phyloP scores from a whole-genome alignment of 2,329 filamentous ascomycete genomes.

The Fusarium mundagurra region DNA sequence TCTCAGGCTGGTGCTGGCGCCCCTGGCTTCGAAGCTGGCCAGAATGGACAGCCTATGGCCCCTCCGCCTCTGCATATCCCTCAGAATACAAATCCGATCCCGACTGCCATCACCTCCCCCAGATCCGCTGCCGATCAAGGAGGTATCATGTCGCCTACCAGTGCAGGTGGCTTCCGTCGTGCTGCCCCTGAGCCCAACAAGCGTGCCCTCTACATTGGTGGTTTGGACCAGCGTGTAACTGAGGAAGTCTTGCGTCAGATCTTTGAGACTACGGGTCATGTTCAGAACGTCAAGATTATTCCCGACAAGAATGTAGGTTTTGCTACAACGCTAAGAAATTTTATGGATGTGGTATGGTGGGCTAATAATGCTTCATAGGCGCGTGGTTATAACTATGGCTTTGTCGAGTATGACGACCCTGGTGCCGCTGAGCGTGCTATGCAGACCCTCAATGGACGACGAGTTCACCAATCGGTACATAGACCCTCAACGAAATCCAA shows the following conservation, averaged over 20 bases:
- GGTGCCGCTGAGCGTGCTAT: conserved; percentile 96
- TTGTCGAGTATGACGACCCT: conserved; percentile 98
- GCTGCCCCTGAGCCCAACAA: conserved; percentile 98
- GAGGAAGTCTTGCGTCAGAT: conserved; percentile 97
- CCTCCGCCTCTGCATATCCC: conserved; percentile 93
- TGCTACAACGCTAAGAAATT: not conserved
- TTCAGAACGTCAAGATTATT: conserved; percentile 99
- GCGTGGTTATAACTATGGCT: conserved; percentile 99
- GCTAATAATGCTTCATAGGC: conserved; percentile 62
- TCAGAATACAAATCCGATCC: conserved; percentile 95
- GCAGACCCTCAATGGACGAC: conserved; percentile 93
- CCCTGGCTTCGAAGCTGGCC: conserved; percentile 79
- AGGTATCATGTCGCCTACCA: conserved; percentile 84
- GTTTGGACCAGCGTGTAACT: conserved; percentile 92
- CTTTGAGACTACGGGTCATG: conserved; percentile 98
- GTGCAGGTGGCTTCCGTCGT: conserved; percentile 83
- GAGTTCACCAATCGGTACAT: conserved; percentile 90
- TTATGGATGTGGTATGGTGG: conserved; percentile 9
- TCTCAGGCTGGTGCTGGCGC: conserved; percentile 75
- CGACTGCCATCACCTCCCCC: conserved; percentile 89
- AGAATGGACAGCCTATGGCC: conserved; percentile 81
- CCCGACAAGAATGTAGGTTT: conserved; percentile 96
- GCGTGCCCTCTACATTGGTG: conserved; percentile 94
- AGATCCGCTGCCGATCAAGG: conserved; percentile 74
- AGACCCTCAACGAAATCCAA: not conserved